Evolutionary conservation across 139 green algal genomes (phyloP), one percentile per base, ranked within the genome.

Genomic region (Yamagishiella unicocca): DNA sequence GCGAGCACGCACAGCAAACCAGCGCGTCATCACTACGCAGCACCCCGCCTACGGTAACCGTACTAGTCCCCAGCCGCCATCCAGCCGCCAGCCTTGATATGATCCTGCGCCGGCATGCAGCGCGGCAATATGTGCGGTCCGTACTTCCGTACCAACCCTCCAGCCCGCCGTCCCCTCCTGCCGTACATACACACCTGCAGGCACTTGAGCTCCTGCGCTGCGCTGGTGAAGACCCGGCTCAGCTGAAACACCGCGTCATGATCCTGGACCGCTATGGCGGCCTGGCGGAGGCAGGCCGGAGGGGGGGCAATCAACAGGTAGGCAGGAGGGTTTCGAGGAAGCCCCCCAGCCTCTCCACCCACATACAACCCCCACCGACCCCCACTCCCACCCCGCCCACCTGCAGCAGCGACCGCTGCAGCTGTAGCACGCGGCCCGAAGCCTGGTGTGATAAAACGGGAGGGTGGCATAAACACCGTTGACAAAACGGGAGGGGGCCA

Each of bases 121-220:
- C n/a, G n/a, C n/a, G n/a, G n/a, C n/a, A n/a, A n/a, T n/a, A n/a
- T n/a, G n/a, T n/a, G n/a, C n/a, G n/a, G n/a, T n/a, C n/a, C n/a
- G n/a, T n/a, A n/a, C n/a, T n/a, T n/a, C n/a, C n/a, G n/a, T n/a
- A n/a, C n/a, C n/a, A n/a, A n/a, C n/a, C n/a, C n/a, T n/a, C n/a
- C n/a, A n/a, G n/a, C n/a, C n/a, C n/a, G n/a, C 84, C 24, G 6
- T 35, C 7, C 19, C 31, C 12, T 35, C 70, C 38, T 22, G 27
- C 42, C 21, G 35, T 6, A 54, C 70, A 31, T 31, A n/a, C 70
- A 33, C 24, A 87, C 89, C 89, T 92, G 89, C 70, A 92, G 78
- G 42, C 55, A 67, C 38, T 81, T 73, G 70, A 92, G 89, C 53
- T 92, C 89, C 54, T 92, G 84, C 53, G 89, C 89, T 25, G 89